A percentile compares a stretch with the other conserved stretches of the same genome.
Conservation (phyloP, 73 alveolate genomes). For the Breviolum minutum region DNA sequence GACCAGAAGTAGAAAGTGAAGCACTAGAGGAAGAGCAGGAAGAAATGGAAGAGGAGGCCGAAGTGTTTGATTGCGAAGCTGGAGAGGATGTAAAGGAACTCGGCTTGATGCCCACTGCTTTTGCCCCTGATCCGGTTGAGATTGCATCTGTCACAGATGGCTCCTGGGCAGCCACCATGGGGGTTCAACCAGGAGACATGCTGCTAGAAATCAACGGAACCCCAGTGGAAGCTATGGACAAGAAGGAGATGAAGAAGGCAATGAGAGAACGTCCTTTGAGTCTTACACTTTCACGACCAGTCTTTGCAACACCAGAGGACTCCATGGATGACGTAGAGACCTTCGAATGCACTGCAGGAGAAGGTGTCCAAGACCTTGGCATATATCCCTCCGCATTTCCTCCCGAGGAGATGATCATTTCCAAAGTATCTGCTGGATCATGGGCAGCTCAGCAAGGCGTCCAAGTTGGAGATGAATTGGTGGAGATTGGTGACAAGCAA, state of each 20-base stretch:
- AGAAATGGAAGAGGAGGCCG: slow-evolving; percentile 27
- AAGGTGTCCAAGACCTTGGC: slow-evolving; percentile 59
- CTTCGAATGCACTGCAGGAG: slow-evolving; percentile 61
- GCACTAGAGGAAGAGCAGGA: neutral
- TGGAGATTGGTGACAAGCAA: slow-evolving; percentile 32
- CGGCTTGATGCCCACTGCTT: slow-evolving; percentile 73
- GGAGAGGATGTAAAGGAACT: slow-evolving; percentile 56
- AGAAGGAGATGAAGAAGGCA: slow-evolving; percentile 76
- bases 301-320: slow-evolving; percentile 35
- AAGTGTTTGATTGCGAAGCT: slow-evolving; percentile 49
- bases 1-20: neutral
- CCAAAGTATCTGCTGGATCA: slow-evolving; percentile 12
- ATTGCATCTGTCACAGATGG: slow-evolving; percentile 28
- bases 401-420: slow-evolving; percentile 48
- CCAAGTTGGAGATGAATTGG: slow-evolving; percentile 59
- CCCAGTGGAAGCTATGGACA: slow-evolving; percentile 51
- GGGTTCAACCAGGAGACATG: slow-evolving; percentile 40
- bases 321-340: slow-evolving; percentile 32
- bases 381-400: slow-evolving; percentile 74
- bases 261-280: slow-evolving; percentile 79
- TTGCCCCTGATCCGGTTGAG: slow-evolving; percentile 89
- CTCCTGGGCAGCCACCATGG: slow-evolving; percentile 63
- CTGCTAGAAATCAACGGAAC: slow-evolving; percentile 51
- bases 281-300: slow-evolving; percentile 35
- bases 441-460: slow-evolving; percentile 82